These are phyloP conservation scores for Fistulifera pelliculosa DNA, from an alignment of 108 stramenopile species.

Conservation along the genomic window DNA sequence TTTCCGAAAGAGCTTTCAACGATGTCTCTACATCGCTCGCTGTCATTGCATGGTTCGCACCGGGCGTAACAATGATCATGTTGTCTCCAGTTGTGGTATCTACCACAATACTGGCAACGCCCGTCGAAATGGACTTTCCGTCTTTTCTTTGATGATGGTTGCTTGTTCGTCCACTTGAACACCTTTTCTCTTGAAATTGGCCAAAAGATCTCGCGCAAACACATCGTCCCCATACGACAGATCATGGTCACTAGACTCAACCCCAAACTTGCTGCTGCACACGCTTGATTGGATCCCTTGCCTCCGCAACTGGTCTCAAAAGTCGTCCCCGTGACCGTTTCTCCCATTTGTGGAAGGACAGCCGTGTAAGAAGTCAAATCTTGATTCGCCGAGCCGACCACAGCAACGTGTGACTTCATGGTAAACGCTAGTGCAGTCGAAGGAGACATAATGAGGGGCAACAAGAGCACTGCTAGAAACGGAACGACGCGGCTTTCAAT, in stretches of 20 bases:
- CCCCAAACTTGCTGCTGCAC: slow-evolving; percentile 67
- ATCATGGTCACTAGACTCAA: slow-evolving; percentile 62
- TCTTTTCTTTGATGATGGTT: slow-evolving; percentile 19
- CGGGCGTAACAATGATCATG: slow-evolving; percentile 74
- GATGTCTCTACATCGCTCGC: slow-evolving; percentile 43
- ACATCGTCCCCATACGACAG: slow-evolving; percentile 68
- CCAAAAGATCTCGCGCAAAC: slow-evolving; percentile 44
- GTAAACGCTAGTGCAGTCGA: background rate
- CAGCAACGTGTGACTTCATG: slow-evolving; percentile 26
- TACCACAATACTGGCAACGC: slow-evolving; percentile 71
- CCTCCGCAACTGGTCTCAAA: slow-evolving; percentile 76
- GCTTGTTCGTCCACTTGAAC: slow-evolving; percentile 25
- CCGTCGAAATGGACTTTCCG: too few species aligned
- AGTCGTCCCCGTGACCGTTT: slow-evolving; percentile 73
- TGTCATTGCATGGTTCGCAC: slow-evolving; percentile 63
- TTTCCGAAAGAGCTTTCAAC: slow-evolving; percentile 11
- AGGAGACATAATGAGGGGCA: too few species aligned
- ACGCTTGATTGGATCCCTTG: slow-evolving; percentile 90
- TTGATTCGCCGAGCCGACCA: slow-evolving; percentile 74
- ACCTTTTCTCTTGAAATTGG: slow-evolving; percentile 27
- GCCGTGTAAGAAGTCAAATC: slow-evolving; percentile 58
- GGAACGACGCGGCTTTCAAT: too few species aligned
- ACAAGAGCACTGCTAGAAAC: too few species aligned
- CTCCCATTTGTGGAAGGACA: slow-evolving; percentile 52
- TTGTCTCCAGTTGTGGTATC: slow-evolving; percentile 70